phyloP scores from a whole-genome alignment of 805 yeast genomes.

The Candida jianshihensis region DNA sequence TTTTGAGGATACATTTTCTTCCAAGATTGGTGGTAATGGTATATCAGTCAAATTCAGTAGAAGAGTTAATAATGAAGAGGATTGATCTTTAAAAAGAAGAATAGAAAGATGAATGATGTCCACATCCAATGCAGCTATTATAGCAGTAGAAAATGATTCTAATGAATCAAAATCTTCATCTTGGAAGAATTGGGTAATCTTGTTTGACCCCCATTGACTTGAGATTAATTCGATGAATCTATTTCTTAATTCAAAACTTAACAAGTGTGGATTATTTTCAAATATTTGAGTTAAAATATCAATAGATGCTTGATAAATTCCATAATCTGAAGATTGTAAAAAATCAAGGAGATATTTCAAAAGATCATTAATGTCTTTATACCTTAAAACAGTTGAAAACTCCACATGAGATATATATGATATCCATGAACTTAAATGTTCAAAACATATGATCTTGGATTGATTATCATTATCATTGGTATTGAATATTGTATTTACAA shows the following conservation, averaged over 20 bases:
- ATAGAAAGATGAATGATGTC: slow-evolving; percentile 38
- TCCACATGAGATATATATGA: slow-evolving; percentile 32
- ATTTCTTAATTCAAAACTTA: slow-evolving; percentile 15
- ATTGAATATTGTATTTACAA: slow-evolving; percentile 11
- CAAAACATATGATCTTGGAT: slow-evolving; percentile 19
- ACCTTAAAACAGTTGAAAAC: slow-evolving; percentile 14
- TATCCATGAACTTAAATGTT: slow-evolving; percentile 30
- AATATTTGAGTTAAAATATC: slow-evolving; percentile 14
- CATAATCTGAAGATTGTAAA: slow-evolving; percentile 9
- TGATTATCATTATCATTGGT: slow-evolving; percentile 7
- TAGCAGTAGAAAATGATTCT: slow-evolving; percentile 36
- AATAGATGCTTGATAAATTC: slow-evolving; percentile 8
- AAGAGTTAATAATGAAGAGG: slow-evolving; percentile 37
- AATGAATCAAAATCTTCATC: slow-evolving; percentile 30
- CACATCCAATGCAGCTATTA: slow-evolving; percentile 39
- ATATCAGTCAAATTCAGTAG: slow-evolving; percentile 47
- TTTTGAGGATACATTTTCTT: slow-evolving; percentile 49
- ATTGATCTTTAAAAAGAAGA: slow-evolving; percentile 28
- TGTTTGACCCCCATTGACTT: slow-evolving; percentile 37
- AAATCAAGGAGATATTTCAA: slow-evolving; percentile 11
- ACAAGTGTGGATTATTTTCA: slow-evolving; percentile 23
- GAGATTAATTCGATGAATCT: slow-evolving; percentile 28
- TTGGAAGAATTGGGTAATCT: slow-evolving; percentile 28
- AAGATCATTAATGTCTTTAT: slow-evolving; percentile 15
- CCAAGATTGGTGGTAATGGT: slow-evolving; percentile 49